Conservation (phyloP, 2,329 filamentous ascomycete species). For the Aureobasidium lini region DNA sequence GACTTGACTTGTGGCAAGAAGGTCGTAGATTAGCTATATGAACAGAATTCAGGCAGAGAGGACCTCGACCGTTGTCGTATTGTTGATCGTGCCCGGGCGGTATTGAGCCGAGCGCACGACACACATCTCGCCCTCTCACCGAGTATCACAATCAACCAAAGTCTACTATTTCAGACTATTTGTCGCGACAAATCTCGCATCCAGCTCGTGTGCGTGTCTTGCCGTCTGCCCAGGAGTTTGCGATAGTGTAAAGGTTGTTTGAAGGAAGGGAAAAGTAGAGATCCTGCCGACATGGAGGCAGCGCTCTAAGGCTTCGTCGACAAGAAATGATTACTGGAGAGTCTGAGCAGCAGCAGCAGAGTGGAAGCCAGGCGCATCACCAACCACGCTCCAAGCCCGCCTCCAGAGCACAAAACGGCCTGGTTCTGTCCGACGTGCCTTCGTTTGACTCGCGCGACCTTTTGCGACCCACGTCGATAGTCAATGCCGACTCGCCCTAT, state of each 20-base stretch:
- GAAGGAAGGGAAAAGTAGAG: background rate
- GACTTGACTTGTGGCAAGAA: background rate
- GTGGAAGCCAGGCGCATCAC: background rate
- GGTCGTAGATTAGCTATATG: background rate
- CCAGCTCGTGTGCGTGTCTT: background rate
- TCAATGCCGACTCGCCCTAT: constrained; percentile 20
- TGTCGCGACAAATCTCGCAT: background rate
- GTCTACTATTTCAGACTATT: background rate
- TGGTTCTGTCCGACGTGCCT: constrained; percentile 18
- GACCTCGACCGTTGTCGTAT: background rate
- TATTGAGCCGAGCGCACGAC: background rate
- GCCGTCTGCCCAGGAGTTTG: background rate
- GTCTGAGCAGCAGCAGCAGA: background rate
- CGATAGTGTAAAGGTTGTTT: background rate
- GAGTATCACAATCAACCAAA: background rate
- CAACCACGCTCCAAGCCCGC: background rate
- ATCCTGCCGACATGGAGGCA: background rate
- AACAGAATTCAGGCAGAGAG: too few species aligned
- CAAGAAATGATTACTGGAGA: constrained; percentile 7
- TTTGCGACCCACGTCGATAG: constrained; percentile 15
- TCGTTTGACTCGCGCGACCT: constrained; percentile 18
- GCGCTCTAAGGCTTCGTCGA: background rate
- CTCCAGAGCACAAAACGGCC: constrained; percentile 7
- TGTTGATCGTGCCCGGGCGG: background rate
- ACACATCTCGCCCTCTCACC: background rate